Base-by-base conservation (phyloP, 2,329 filamentous ascomycete species). In the Coniochaeta hoffmannii region DNA sequence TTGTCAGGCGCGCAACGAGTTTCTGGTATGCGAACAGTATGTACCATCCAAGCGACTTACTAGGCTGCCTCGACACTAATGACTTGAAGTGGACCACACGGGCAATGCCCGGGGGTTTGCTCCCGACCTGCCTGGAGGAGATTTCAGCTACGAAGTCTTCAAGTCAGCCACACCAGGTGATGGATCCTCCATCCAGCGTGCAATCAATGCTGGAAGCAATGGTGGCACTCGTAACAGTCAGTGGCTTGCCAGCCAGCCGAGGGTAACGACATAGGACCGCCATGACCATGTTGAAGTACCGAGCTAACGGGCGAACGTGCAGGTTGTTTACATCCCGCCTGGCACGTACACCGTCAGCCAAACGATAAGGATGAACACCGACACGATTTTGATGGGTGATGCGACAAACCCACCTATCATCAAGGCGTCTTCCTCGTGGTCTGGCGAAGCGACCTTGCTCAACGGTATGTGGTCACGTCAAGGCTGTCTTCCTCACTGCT, bases 351-450 rank as follows among this genome's bases (percentile, higher is more conserved):
- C 65, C 35, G 63, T 76, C 53, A 65, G 62, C 55, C 53, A 67
- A 50, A 75, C 73, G 1, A 71, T 76, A 32, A 53, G 61, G 4
- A 70, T 75, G 68, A 71, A 73, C 54, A 75, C 73, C 0, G 73
- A 75, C 50, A 76, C 73, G 6, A 70, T 76, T 32, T 59, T 76
- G 46, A 75, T 76, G 69, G 74, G 73, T n/a, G 73, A 76, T 57
- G 68, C 73, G 1, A 73, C 69, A 4, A 65, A 75, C 53, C 73
- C 73, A 22, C 73, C 73, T 3, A 65, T 69, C 11, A 66, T 76
- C 56, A 74, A 73, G 61, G 71, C 73, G 12, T 67, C 70, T 15
- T 57, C 68, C 10, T 65, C 64, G 17, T 75, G 74, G 58, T 63
- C 59, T 34, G 65, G 66, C 9, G 59, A 67, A 31, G 59, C 61